Percentiles rank a stretch among this genome's conserved stretches.
These are phyloP conservation scores for Myriangium duriaei DNA, from an alignment of 2,329 filamentous ascomycete genomes.

Conservation along the genomic window DNA sequence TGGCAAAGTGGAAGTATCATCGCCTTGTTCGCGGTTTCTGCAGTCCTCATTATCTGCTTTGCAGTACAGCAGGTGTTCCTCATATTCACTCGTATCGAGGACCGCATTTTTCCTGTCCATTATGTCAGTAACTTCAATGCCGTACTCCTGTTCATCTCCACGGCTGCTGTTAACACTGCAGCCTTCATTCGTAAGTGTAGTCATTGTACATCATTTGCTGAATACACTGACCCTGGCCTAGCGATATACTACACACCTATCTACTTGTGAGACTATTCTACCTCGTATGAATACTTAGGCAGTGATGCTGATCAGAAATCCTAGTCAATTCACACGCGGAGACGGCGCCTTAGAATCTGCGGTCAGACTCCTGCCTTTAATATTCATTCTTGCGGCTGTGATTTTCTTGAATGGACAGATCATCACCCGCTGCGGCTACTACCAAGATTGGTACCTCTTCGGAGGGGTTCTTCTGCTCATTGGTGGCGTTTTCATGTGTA, in stretches of 20 bases:
- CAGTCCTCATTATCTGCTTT: conserved; percentile 33
- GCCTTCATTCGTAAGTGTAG: neutral
- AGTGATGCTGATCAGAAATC: too few relatives aligned
- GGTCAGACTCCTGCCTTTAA: conserved; percentile 31
- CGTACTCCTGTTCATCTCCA: conserved; percentile 33
- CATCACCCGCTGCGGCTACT: conserved; percentile 27
- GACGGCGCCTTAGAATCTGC: conserved; percentile 31
- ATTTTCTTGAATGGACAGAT: conserved; percentile 27
- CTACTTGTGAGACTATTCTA: too few relatives aligned
- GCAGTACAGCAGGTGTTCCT: conserved; percentile 39
- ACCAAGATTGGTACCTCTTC: conserved; percentile 30
- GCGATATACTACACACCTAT: conserved; percentile 43
- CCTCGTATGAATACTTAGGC: too few relatives aligned
- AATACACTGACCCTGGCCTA: too few relatives aligned
- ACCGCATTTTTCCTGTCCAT: conserved; percentile 38
- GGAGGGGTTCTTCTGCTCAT: conserved; percentile 24
- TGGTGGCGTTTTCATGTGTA: conserved; percentile 27
- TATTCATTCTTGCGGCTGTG: conserved; percentile 26
- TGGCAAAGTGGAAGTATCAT: conserved; percentile 38
- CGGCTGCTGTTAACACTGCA: conserved; percentile 23
- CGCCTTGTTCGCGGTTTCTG: conserved; percentile 36
- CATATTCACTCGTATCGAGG: conserved; percentile 31
- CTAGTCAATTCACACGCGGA: conserved; percentile 37
- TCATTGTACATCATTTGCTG: conserved; percentile 9
- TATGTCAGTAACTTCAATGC: conserved; percentile 29